phyloP scores from a whole-genome alignment of 257 asterid genomes.

The Linderniella brevidens region DNA sequence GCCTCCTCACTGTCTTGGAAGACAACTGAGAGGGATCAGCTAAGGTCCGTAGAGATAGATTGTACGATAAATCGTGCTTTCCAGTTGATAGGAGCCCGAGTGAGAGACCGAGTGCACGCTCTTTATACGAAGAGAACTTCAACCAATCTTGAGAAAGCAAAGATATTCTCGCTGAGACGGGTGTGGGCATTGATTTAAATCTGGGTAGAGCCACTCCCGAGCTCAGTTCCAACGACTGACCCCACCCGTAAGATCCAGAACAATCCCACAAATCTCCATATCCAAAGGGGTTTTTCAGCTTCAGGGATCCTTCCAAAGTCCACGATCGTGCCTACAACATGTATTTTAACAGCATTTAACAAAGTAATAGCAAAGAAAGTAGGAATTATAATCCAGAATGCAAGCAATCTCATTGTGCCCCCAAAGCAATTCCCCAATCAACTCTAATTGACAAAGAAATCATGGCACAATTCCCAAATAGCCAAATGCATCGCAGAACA shows the following conservation, averaged over 20 bases:
- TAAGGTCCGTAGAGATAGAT: slow-evolving; percentile 75
- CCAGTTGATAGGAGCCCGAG: slow-evolving; percentile 49
- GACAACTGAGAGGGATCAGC: slow-evolving; percentile 85
- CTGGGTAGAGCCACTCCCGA: slow-evolving; percentile 70
- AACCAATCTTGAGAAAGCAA: slow-evolving; percentile 88
- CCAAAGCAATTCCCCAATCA: too few species aligned
- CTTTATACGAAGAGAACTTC: slow-evolving; percentile 84
- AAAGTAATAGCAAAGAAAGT: slow-evolving; percentile 10
- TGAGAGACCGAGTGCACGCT: slow-evolving; percentile 61
- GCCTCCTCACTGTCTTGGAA: slow-evolving; percentile 79
- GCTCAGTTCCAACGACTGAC: slow-evolving; percentile 60
- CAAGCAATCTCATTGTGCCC: neutral
- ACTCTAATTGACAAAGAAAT: too few species aligned
- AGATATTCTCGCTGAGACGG: slow-evolving; percentile 57
- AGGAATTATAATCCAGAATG: neutral
- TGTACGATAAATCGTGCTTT: slow-evolving; percentile 67
- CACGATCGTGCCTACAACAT: slow-evolving; percentile 71
- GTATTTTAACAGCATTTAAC: slow-evolving; percentile 15
- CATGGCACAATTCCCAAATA: too few species aligned
- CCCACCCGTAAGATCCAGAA: slow-evolving; percentile 78
- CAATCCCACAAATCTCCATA: slow-evolving; percentile 95
- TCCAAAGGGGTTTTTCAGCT: slow-evolving; percentile 72
- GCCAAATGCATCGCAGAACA: too few species aligned
- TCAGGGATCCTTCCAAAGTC: slow-evolving; percentile 59
- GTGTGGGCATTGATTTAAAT: slow-evolving; percentile 46